Evolutionary conservation across 768 basidiomycete genomes (phyloP).

Genomic region (Pulveroboletus sp.): DNA sequence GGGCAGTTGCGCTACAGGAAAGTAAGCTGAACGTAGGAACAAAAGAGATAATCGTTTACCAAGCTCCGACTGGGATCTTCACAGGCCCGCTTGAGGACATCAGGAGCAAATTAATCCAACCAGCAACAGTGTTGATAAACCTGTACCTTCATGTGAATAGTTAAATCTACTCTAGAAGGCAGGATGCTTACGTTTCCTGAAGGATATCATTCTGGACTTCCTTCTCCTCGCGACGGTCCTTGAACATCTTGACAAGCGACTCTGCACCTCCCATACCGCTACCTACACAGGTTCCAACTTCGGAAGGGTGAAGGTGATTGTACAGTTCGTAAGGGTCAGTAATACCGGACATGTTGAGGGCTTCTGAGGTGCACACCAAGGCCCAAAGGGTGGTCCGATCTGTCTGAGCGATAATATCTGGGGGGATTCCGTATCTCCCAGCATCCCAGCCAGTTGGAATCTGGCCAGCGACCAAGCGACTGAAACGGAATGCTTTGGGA

Average conservation of each 20-base stretch:
- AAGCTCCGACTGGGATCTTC: constrained; percentile 99
- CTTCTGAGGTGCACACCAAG: constrained; percentile 89
- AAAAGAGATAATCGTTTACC: constrained; percentile 44
- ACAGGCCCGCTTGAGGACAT: constrained; percentile 96
- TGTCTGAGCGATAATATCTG: constrained; percentile 91
- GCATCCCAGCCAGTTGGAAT: constrained; percentile 98
- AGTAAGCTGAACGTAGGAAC: constrained; percentile 2
- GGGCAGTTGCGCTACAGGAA: constrained; percentile 75
- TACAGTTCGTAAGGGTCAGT: constrained; percentile 98
- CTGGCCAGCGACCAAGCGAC: constrained; percentile 91
- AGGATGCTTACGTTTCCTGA: constrained; percentile 82
- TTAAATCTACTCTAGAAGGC: neutral
- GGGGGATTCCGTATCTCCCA: constrained; percentile 93
- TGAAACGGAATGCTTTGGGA: constrained; percentile 94
- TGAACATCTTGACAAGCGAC: constrained; percentile 95
- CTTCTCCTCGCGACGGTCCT: constrained; percentile 95
- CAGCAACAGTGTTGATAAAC: constrained; percentile 98
- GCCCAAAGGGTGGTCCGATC: constrained; percentile 95
- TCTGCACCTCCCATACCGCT: constrained; percentile 97
- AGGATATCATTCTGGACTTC: constrained; percentile 98
- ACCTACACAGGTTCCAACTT: constrained; percentile 90
- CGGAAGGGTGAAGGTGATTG: constrained; percentile 93
- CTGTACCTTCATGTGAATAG: constrained; percentile 35
- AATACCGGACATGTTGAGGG: constrained; percentile 93
- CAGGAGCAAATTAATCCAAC: constrained; percentile 94